A percentile compares a stretch with the other conserved stretches of the same genome.
Conservation (phyloP, 208 protist genomes). For the Acanthamoeba triangularis region DNA sequence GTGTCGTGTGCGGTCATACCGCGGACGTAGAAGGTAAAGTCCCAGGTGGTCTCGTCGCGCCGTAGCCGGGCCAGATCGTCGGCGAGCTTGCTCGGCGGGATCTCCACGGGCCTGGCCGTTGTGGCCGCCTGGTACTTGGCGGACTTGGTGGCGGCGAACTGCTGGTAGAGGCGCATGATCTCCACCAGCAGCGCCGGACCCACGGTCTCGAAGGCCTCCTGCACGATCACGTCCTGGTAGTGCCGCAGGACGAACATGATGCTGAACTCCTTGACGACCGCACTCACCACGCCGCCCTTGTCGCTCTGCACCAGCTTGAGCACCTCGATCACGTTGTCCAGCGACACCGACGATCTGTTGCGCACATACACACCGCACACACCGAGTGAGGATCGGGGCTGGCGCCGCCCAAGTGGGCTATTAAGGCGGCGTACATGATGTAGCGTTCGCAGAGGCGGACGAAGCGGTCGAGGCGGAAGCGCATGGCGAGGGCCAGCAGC, state of each 20-base stretch:
- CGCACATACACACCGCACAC: too few relatives aligned
- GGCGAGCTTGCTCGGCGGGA: not conserved
- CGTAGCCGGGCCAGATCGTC: not conserved
- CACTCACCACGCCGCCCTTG: not conserved
- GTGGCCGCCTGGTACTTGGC: not conserved
- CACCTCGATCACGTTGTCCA: not conserved
- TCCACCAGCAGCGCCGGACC: conserved; percentile 7
- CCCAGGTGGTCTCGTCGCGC: not conserved
- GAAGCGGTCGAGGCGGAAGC: not conserved
- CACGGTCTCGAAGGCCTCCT: not conserved
- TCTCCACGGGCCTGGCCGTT: not conserved
- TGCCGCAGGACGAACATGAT: not conserved
- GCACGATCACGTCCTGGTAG: conserved; percentile 39
- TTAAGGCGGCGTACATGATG: not conserved
- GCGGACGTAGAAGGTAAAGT: conserved; percentile 19
- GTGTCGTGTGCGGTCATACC: not conserved
- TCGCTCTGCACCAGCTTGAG: conserved; percentile 8
- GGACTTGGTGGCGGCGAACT: conserved; percentile 3
- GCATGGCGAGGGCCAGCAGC: not conserved
- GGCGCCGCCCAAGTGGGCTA: too few relatives aligned
- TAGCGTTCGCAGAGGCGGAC: not conserved
- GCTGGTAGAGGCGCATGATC: conserved; percentile 45
- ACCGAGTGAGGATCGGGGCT: too few relatives aligned
- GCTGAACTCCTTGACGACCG: not conserved
- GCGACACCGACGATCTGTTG: not conserved